Base-by-base conservation (phyloP, 106 monocot genomes). In the Apostasia shenzhenica region DNA sequence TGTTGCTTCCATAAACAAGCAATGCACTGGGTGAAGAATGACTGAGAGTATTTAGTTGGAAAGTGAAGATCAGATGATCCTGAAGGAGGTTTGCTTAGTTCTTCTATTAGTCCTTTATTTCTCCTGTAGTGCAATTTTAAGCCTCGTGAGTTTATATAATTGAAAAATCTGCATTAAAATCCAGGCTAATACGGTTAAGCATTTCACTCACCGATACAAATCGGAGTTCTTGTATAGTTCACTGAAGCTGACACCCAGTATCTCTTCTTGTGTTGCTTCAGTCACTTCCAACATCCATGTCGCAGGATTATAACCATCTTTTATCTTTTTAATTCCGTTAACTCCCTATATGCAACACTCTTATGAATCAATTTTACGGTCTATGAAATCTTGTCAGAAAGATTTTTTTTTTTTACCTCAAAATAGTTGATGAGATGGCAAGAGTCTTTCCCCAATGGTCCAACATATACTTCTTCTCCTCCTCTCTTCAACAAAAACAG, bases 1-100 rank as follows among this genome's bases (percentile, higher is more conserved):
- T 63, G 62, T 37, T 73, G 61, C 38, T 73, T 73, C 73, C 73
- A 73, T 4, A 73, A 45, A 41, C 73, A 73, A 63, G 73, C 61
- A 3, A 45, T 1, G 41, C 73, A 73, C 46, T 73, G 73, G 2
- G 54, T 14, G 61, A 63, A 43, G 14, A 73, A 63, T 3, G 49
- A 9, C 13, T 73, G 73, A 4, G 64, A 73, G 43, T 63, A 65
- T 44, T 64, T 11, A 8, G 73, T 73, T 14, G 73, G 73, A 10
- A 73, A 73, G 52, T 54, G 39, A 2, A 64, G 63, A 37, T 73
- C 73, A 10, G 44, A 54, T 3, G 73, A 64, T 26, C 63, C 64
- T 1, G 63, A 54, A 53, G 63, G 63, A 8, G 63, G 73, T 39
- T 61, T 61, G 14, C 73, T 73, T 45, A 54, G 51, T 73, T 73